These are phyloP conservation scores for peach (Prunus persica) DNA, from an alignment of 306 rosid genomes.

Conservation along the genomic window DNA sequence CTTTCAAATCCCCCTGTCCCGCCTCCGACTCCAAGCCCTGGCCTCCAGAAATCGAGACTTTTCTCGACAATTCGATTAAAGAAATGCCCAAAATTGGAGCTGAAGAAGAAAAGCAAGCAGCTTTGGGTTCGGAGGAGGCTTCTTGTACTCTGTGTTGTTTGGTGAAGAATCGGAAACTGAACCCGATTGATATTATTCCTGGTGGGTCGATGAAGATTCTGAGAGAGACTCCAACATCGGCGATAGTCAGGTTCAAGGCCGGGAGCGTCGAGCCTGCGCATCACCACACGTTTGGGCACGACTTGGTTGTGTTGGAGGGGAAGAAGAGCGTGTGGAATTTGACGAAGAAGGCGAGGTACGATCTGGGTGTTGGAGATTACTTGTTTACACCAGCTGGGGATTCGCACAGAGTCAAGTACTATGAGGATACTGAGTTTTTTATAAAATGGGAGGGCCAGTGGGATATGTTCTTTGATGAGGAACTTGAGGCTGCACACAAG, in stretches of 20 bases:
- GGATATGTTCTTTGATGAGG: slow-evolving; percentile 92
- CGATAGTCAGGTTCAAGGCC: slow-evolving; percentile 68
- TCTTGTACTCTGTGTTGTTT: slow-evolving; percentile 61
- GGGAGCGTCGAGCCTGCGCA: slow-evolving; percentile 94
- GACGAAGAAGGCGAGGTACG: slow-evolving; percentile 61
- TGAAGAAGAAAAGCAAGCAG: background rate
- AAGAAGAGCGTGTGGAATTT: slow-evolving; percentile 88
- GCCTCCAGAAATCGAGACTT: slow-evolving; percentile 55
- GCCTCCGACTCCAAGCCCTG: slow-evolving; percentile 67
- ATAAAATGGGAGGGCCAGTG: slow-evolving; percentile 94
- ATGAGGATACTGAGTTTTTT: slow-evolving; percentile 77
- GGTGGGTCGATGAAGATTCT: slow-evolving; percentile 88
- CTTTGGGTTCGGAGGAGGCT: background rate
- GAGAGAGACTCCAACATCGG: slow-evolving; percentile 80
- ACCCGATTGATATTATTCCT: slow-evolving; percentile 65
- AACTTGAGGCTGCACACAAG: slow-evolving; percentile 46
- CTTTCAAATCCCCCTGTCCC: slow-evolving; percentile 68
- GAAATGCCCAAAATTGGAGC: slow-evolving; percentile 73
- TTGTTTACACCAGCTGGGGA: slow-evolving; percentile 76
- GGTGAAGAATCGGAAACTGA: slow-evolving; percentile 57
- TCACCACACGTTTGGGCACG: slow-evolving; percentile 88
- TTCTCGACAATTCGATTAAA: slow-evolving; percentile 49
- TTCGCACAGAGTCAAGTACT: slow-evolving; percentile 74
- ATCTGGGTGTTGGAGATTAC: slow-evolving; percentile 66
- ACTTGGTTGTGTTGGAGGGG: slow-evolving; percentile 72